phyloP scores from a whole-genome alignment of 1,284 basidiomycete genomes.

The Coniophora puteana region DNA sequence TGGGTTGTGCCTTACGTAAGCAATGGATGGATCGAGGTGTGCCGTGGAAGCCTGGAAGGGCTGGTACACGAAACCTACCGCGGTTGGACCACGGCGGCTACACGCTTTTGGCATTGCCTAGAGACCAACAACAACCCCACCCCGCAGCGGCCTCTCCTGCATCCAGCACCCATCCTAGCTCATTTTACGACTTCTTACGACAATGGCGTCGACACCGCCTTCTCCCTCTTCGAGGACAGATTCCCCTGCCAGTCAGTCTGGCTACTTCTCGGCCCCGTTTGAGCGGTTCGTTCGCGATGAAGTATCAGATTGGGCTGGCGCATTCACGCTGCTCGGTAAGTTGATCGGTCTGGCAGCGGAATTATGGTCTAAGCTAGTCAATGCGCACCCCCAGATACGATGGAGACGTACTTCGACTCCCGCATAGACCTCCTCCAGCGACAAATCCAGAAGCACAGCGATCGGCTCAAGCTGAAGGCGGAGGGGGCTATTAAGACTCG shows the following conservation, averaged over 20 bases:
- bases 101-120: conserved; percentile 16
- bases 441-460: conserved; percentile 81
- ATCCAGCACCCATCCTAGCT: no score
- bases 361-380: conserved; percentile 14
- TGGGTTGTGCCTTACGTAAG: no score
- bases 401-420: conserved; percentile 89
- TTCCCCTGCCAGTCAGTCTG: conserved; percentile 27
- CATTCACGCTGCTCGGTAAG: conserved; percentile 72
- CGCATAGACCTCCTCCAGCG: conserved; percentile 88
- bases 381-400: conserved; percentile 52
- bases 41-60: no score
- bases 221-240: conserved; percentile 71
- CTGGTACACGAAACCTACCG: no score
- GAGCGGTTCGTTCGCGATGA: conserved; percentile 53
- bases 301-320: conserved; percentile 49
- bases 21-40: no score
- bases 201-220: conserved; percentile 66
- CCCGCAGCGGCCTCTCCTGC: conserved; percentile 3
- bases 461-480: conserved; percentile 76
- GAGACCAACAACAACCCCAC: conserved; percentile 9
- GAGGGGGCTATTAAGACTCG: conserved; percentile 67
- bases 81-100: no score
- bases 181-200: no score
- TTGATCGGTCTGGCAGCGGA: conserved; percentile 3
- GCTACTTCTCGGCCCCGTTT: conserved; percentile 47